A percentile compares a stretch with the other conserved stretches of the same genome.
phyloP scores from a whole-genome alignment of 1,284 basidiomycete genomes.

The Sporisorium exsertum region DNA sequence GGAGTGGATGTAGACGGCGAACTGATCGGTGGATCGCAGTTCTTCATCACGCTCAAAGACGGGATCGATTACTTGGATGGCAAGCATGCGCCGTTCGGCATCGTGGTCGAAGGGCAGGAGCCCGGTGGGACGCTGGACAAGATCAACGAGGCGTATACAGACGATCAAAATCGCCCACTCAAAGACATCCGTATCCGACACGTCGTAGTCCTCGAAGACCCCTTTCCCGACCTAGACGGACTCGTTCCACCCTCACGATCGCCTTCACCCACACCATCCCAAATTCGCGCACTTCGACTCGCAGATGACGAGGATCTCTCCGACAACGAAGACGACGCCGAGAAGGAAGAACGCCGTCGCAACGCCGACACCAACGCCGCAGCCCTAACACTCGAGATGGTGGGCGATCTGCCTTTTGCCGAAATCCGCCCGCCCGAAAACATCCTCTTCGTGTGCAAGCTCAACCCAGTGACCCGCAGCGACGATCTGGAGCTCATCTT shows the following conservation, averaged over 20 bases:
- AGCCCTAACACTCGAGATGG: constrained; percentile 97
- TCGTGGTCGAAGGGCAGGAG: constrained; percentile 92
- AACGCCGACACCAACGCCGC: constrained; percentile 89
- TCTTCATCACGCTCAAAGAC: constrained; percentile 92
- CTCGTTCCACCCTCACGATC: constrained; percentile 78
- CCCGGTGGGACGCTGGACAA: constrained; percentile 79
- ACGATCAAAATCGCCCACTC: constrained; percentile 87
- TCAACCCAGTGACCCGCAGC: constrained; percentile 93
- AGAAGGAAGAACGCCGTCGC: constrained; percentile 81
- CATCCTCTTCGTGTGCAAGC: constrained; percentile 97
- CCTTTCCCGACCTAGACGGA: constrained; percentile 83
- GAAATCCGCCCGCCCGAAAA: constrained; percentile 98
- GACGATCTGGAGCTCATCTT: constrained; percentile 98
- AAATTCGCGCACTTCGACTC: constrained; percentile 73
- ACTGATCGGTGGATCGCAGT: constrained; percentile 91
- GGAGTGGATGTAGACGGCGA: constrained; percentile 75
- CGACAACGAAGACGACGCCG: constrained; percentile 78
- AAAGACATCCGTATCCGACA: constrained; percentile 88
- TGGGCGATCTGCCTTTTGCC: constrained; percentile 96
- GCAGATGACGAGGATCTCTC: constrained; percentile 75
- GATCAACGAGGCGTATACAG: constrained; percentile 89
- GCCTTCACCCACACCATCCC: constrained; percentile 73
- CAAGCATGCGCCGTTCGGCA: constrained; percentile 94
- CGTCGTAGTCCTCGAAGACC: constrained; percentile 93
- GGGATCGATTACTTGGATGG: constrained; percentile 94